Percentiles rank a stretch among this genome's conserved stretches.
phyloP scores from a whole-genome alignment of 2,329 filamentous ascomycete genomes.

The Proliferodiscus dingleyae region DNA sequence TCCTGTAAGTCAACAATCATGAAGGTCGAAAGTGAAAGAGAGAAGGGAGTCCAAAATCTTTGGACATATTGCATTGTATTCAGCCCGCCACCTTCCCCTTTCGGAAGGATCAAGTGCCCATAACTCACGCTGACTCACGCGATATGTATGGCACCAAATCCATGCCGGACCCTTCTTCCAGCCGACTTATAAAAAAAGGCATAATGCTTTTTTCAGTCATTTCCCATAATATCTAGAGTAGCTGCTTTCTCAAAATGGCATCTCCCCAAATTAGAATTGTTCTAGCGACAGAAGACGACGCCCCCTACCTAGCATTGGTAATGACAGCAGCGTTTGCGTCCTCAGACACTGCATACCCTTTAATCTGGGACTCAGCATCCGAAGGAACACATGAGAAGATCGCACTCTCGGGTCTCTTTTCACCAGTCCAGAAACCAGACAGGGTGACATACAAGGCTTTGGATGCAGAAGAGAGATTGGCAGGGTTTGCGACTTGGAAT shows the following conservation, averaged over 20 bases:
- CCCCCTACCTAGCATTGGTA: slow-evolving; percentile 7
- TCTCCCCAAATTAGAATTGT: neutral
- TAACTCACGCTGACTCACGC: no score
- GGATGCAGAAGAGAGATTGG: slow-evolving; percentile 1
- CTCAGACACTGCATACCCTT: slow-evolving; percentile 13
- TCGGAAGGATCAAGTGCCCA: no score
- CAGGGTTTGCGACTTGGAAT: slow-evolving; percentile 19
- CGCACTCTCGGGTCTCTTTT: slow-evolving; percentile 10
- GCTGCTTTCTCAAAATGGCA: slow-evolving; percentile 8
- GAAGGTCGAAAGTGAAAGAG: no score
- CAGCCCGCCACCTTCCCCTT: no score
- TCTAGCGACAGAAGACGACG: slow-evolving; percentile 12
- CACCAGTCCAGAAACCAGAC: slow-evolving; percentile 11
- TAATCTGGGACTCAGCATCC: slow-evolving; percentile 14
- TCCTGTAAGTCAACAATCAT: no score
- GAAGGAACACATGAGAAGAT: slow-evolving; percentile 13
- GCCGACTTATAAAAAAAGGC: no score
- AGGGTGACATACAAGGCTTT: slow-evolving; percentile 15
- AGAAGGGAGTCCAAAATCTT: no score
- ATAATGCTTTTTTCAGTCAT: no score
- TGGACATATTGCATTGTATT: no score
- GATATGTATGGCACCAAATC: no score
- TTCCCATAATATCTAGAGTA: no score
- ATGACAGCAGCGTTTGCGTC: slow-evolving; percentile 16
- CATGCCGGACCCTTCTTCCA: no score